A percentile compares a stretch with the other conserved stretches of the same genome.
These are phyloP conservation scores for Lactarius evosmus DNA, from an alignment of 768 basidiomycete genomes.

Conservation along the genomic window DNA sequence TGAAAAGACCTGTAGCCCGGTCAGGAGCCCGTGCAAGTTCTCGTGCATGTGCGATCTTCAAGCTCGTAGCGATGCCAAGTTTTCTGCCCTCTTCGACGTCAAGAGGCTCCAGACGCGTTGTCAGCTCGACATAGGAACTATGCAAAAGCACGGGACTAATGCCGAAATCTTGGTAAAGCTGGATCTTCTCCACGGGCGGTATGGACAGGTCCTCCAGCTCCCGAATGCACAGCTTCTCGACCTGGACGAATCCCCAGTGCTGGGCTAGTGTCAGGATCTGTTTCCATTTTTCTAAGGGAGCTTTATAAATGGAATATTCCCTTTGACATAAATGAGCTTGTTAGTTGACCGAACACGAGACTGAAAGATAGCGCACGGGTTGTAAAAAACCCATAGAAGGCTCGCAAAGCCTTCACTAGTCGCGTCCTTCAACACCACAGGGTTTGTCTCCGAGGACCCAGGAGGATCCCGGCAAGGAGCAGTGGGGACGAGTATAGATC, in stretches of 20 bases:
- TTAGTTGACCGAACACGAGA: conserved; percentile 33
- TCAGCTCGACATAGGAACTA: conserved; percentile 50
- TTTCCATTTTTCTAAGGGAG: conserved; percentile 50
- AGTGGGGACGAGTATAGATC: conserved; percentile 26
- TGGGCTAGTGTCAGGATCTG: conserved; percentile 52
- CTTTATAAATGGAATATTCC: conserved; percentile 53
- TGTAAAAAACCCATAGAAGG: conserved; percentile 37
- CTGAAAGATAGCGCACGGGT: conserved; percentile 31
- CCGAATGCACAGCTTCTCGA: conserved; percentile 49
- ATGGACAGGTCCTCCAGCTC: conserved; percentile 48
- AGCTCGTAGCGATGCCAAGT: conserved; percentile 53
- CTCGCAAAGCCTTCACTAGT: conserved; percentile 31
- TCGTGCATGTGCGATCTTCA: conserved; percentile 51
- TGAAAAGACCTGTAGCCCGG: not conserved
- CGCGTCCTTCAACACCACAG: conserved; percentile 32
- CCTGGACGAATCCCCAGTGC: conserved; percentile 52
- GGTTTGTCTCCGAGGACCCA: conserved; percentile 33
- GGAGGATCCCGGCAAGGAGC: conserved; percentile 30
- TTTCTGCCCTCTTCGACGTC: conserved; percentile 50
- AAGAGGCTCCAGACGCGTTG: conserved; percentile 48
- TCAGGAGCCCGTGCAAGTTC: conserved; percentile 36
- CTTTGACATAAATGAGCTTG: conserved; percentile 34
- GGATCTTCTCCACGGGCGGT: conserved; percentile 50
- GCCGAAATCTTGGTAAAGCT: conserved; percentile 50
- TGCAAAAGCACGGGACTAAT: conserved; percentile 50